A percentile compares a stretch with the other conserved stretches of the same genome.
Evolutionary conservation across 768 basidiomycete species (phyloP).

Genomic region (Lyophyllum atratum): DNA sequence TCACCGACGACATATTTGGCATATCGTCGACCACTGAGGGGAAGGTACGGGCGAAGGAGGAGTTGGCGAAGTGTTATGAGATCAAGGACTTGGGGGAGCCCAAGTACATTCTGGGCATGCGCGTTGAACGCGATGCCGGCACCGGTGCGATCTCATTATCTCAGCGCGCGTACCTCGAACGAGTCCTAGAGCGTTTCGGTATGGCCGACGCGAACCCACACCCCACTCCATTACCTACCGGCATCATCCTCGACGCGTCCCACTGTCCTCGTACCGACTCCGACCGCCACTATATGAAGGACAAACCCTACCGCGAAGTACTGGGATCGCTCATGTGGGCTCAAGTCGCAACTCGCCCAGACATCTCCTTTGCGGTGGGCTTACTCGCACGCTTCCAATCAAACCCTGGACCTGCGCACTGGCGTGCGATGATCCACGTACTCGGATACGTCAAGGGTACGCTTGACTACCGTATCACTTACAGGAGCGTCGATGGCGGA

Average conservation of each 20-base stretch:
- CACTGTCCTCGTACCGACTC: not conserved
- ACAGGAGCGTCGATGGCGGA: conserved; percentile 2
- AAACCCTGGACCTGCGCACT: conserved; percentile 32
- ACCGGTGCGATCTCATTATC: conserved; percentile 26
- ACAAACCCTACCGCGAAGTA: conserved; percentile 25
- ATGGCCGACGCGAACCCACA: not conserved
- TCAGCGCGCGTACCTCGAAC: conserved; percentile 33
- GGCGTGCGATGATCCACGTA: conserved; percentile 38
- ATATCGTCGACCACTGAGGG: not conserved
- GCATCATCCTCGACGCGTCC: not conserved
- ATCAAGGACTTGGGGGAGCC: not conserved
- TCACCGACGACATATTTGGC: not conserved
- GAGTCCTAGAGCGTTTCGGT: not conserved
- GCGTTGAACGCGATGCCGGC: conserved; percentile 25
- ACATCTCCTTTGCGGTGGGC: conserved; percentile 25
- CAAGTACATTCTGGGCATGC: conserved; percentile 29
- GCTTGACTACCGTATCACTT: conserved; percentile 21
- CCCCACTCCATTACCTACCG: not conserved
- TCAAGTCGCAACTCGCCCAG: conserved; percentile 27
- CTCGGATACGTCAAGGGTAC: conserved; percentile 38
- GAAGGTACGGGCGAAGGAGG: not conserved
- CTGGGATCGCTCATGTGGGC: conserved; percentile 26
- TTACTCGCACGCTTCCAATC: conserved; percentile 21
- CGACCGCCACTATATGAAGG: conserved; percentile 18
- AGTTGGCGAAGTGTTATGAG: not conserved